Conservation (phyloP, 2,329 filamentous ascomycete genomes). For the Thielaviopsis punctulata region DNA sequence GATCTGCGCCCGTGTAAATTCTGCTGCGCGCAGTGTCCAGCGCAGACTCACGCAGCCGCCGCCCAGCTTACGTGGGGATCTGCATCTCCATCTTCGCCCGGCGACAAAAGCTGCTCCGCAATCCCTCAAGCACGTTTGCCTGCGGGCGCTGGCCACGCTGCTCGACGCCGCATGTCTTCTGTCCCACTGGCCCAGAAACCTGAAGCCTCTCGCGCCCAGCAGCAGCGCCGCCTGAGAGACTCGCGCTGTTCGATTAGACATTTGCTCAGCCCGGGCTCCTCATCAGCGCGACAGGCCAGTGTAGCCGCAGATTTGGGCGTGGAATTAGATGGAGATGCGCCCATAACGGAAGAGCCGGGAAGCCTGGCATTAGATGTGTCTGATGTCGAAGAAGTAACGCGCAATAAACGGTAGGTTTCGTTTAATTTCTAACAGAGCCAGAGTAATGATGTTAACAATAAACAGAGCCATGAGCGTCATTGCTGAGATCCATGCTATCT, state of each 20-base stretch:
- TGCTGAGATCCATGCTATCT: conserved; percentile 14
- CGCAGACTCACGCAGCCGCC: background rate
- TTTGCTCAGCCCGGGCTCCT: background rate
- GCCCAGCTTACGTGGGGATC: background rate
- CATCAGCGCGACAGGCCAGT: background rate
- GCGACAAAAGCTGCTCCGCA: too few species aligned
- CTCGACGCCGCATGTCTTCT: background rate
- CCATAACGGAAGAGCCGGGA: background rate
- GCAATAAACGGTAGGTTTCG: background rate
- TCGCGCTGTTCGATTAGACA: background rate
- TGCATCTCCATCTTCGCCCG: background rate
- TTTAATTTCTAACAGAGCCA: background rate
- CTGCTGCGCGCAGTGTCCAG: background rate
- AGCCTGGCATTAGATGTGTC: background rate
- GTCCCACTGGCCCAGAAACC: background rate
- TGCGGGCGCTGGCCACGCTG: background rate
- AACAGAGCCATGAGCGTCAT: conserved; percentile 3
- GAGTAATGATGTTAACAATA: background rate
- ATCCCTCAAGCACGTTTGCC: too few species aligned
- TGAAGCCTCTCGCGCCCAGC: background rate
- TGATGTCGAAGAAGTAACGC: background rate
- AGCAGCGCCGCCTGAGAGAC: background rate
- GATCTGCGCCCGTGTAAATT: background rate
- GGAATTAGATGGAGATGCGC: background rate
- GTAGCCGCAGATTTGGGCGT: background rate